Percentiles rank a stretch among this genome's conserved stretches.
Evolutionary conservation across 106 monocot genomes (phyloP).

Genomic region (Apostasia ramifera): DNA sequence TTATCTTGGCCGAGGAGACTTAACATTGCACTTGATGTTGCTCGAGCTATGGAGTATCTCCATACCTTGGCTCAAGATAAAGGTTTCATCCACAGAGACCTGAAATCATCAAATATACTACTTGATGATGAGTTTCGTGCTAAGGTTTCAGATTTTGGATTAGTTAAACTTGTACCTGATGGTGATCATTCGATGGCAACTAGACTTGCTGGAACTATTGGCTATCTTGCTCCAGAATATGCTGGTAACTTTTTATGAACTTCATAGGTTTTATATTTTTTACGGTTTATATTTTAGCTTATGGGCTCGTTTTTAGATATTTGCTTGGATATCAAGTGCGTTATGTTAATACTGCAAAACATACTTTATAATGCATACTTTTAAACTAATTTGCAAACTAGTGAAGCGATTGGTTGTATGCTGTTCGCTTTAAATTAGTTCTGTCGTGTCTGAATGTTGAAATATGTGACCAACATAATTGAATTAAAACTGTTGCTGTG

Average conservation of each 20-base stretch:
- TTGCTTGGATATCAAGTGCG: background rate
- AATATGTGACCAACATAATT: too few species aligned
- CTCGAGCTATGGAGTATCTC: conserved; percentile 70
- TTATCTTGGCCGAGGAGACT: conserved; percentile 66
- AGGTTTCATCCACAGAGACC: conserved; percentile 67
- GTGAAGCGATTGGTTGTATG: too few species aligned
- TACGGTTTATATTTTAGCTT: background rate
- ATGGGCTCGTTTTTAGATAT: background rate
- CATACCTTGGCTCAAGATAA: conserved; percentile 54
- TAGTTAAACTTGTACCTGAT: conserved; percentile 64
- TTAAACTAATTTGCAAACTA: too few species aligned
- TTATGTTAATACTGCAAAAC: too few species aligned
- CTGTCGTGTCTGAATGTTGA: too few species aligned
- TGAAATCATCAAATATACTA: conserved; percentile 69
- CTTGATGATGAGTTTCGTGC: conserved; percentile 62
- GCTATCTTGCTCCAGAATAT: conserved; percentile 78
- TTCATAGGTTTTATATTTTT: background rate
- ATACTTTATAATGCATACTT: too few species aligned
- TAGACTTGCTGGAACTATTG: conserved; percentile 72
- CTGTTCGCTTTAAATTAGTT: too few species aligned
- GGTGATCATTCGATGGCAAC: conserved; percentile 58
- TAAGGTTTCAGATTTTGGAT: conserved; percentile 70
- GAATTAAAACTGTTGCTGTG: too few species aligned
- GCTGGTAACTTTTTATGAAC: conserved; percentile 34
- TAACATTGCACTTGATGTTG: conserved; percentile 66